These are phyloP conservation scores for Botrytis byssoidea DNA, from an alignment of 2,329 filamentous ascomycete genomes.

Conservation along the genomic window DNA sequence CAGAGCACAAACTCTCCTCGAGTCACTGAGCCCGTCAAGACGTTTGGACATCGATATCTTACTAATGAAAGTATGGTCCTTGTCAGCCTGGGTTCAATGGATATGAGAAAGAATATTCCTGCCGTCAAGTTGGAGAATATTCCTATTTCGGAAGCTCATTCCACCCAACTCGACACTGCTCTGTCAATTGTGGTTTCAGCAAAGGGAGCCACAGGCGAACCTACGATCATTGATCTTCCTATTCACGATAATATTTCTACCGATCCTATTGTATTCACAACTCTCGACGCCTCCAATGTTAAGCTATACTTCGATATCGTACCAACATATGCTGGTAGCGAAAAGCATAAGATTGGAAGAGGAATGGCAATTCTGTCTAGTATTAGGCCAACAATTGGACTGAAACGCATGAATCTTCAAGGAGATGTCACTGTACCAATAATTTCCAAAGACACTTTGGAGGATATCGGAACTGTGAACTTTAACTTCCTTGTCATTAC, in stretches of 20 bases:
- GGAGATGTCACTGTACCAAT: slow-evolving; percentile 92
- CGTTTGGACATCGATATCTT: slow-evolving; percentile 93
- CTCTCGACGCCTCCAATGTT: slow-evolving; percentile 73
- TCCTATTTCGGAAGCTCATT: slow-evolving; percentile 81
- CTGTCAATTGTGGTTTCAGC: slow-evolving; percentile 89
- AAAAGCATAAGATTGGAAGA: slow-evolving; percentile 85
- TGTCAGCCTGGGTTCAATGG: slow-evolving; percentile 92
- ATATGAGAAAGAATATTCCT: slow-evolving; percentile 76
- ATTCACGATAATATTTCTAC: slow-evolving; percentile 93
- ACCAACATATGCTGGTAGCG: slow-evolving; percentile 87
- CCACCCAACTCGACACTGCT: slow-evolving; percentile 90
- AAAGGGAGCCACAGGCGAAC: slow-evolving; percentile 78
- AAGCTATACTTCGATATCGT: slow-evolving; percentile 93
- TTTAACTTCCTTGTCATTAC: slow-evolving; percentile 97
- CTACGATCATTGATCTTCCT: slow-evolving; percentile 85
- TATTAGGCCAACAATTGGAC: slow-evolving; percentile 78
- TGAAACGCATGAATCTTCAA: slow-evolving; percentile 86
- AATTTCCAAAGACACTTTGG: slow-evolving; percentile 67
- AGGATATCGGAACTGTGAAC: slow-evolving; percentile 91
- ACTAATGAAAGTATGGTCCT: slow-evolving; percentile 85
- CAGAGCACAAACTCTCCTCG: slow-evolving; percentile 45
- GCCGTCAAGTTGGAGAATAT: slow-evolving; percentile 87
- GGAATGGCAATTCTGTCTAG: slow-evolving; percentile 85
- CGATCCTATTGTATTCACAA: slow-evolving; percentile 87
- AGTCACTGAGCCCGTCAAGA: slow-evolving; percentile 77